phyloP scores from a whole-genome alignment of 2,329 filamentous ascomycete genomes.

The Metarhizium robertsii region DNA sequence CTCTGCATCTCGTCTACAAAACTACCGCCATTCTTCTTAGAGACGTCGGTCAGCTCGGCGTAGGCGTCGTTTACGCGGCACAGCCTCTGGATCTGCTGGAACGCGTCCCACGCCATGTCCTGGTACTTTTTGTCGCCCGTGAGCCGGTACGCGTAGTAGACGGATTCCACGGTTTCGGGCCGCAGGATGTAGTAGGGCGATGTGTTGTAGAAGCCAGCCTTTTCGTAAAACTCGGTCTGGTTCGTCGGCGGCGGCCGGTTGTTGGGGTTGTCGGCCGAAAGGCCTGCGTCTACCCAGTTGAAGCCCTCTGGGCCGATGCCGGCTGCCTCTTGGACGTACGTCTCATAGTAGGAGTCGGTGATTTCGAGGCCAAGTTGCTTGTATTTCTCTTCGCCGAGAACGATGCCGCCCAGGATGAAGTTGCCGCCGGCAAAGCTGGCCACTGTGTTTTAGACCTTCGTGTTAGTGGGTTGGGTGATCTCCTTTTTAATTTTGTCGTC shows the following conservation, averaged over 20 bases:
- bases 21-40: constrained; percentile 47
- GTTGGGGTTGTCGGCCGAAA: constrained; percentile 23
- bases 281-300: constrained; percentile 43
- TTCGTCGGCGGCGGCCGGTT: constrained; percentile 32
- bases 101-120: constrained; percentile 77
- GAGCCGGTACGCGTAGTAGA: constrained; percentile 78
- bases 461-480: constrained; percentile 17
- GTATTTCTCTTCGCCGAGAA: constrained; percentile 56
- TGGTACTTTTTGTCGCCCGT: constrained; percentile 70
- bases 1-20: constrained; percentile 70
- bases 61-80: constrained; percentile 59
- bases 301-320: constrained; percentile 71
- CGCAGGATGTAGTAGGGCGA: constrained; percentile 56
- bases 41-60: constrained; percentile 57
- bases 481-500: no score
- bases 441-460: constrained; percentile 33
- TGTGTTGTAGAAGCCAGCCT: constrained; percentile 63
- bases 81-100: constrained; percentile 55
- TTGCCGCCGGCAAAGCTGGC: constrained; percentile 80
- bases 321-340: constrained; percentile 59
- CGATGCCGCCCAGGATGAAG: constrained; percentile 71
- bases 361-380: constrained; percentile 65
- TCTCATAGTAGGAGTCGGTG: constrained; percentile 63
- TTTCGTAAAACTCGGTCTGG: constrained; percentile 51
- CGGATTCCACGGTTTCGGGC: constrained; percentile 74